A percentile compares a stretch with the other conserved stretches of the same genome.
These are phyloP conservation scores for Diaporthe destruens DNA, from an alignment of 2,329 filamentous ascomycete genomes.

Conservation along the genomic window DNA sequence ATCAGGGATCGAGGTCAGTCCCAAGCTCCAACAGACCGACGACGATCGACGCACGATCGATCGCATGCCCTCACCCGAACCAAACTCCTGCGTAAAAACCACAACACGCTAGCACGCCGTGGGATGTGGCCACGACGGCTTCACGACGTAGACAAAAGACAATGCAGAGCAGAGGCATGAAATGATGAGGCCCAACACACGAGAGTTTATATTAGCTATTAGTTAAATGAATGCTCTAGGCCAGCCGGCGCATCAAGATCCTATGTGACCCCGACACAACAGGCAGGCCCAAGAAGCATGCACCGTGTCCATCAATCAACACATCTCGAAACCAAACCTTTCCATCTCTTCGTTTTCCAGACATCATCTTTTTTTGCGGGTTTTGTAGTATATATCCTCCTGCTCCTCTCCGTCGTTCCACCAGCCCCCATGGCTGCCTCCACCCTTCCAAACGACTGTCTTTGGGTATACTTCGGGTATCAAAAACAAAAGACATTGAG, in stretches of 20 bases:
- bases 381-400: conserved; percentile 36
- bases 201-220: conserved; percentile 53
- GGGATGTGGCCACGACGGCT: not conserved
- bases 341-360: conserved; percentile 37
- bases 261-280: conserved; percentile 31
- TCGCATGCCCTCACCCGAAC: not conserved
- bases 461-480: conserved; percentile 55
- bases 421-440: conserved; percentile 13
- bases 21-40: not conserved
- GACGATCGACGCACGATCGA: conserved; percentile 24
- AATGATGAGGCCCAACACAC: conserved; percentile 47
- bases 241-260: conserved; percentile 23
- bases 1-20: not conserved
- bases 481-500: conserved; percentile 50
- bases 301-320: conserved; percentile 35
- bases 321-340: conserved; percentile 36
- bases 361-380: conserved; percentile 39
- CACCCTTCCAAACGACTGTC: conserved; percentile 44
- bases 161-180: not conserved
- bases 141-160: not conserved
- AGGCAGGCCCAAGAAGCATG: conserved; percentile 17
- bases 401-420: conserved; percentile 41
- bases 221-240: conserved; percentile 44
- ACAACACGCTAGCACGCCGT: not conserved
- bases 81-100: no score